Base-by-base conservation (phyloP, 1,139 yeast species). In the Hyphopichia pseudoburtonii region DNA sequence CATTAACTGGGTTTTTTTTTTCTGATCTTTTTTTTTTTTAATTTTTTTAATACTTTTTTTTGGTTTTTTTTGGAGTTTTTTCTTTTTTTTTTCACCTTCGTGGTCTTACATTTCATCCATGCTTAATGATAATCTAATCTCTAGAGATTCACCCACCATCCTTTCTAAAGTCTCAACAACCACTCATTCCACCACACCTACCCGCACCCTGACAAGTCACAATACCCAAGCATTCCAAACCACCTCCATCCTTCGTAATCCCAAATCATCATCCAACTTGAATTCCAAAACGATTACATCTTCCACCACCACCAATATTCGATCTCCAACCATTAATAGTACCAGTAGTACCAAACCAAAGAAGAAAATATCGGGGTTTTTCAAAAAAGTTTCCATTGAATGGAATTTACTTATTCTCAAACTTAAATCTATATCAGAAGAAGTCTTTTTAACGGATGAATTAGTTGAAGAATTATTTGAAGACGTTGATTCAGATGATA, bases 381-480 rank as follows among this genome's bases (percentile, higher is more conserved):
- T 72, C 34, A 63, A 56, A 33, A 58, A 58, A 34, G 54, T 74
- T 21, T 52, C 71, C 3, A 40, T 50, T 28, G 71, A 65, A 54
- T 65, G 66, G 55, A 58, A 53, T 47, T 44, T 57, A 14, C 56
- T 74, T 36, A 35, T 70, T 24, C 48, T 54, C 12, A 57, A 60
- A 35, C 36, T 76, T 27, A 61, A 62, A 37, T 51, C 65, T 9
- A 43, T 75, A 2, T 64, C 78, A 3, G 76, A 73, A 46, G 73
- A 67, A 28, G 68, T 66, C 8, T 62, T 72, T 36, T 55, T 57
- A 16, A 60, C 66, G 14, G 73, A 72, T 51, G 76, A 69, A 42
- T 53, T 58, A 1, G 58, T 70, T 2, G 70, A 64, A 16, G 75
- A 71, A 29, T 51, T 75, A 11, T 76, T 76, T 47, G 64, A 60